A percentile compares a stretch with the other conserved stretches of the same genome.
These are phyloP conservation scores for Diutina sp. DNA, from an alignment of 1,139 yeast genomes.

Conservation along the genomic window DNA sequence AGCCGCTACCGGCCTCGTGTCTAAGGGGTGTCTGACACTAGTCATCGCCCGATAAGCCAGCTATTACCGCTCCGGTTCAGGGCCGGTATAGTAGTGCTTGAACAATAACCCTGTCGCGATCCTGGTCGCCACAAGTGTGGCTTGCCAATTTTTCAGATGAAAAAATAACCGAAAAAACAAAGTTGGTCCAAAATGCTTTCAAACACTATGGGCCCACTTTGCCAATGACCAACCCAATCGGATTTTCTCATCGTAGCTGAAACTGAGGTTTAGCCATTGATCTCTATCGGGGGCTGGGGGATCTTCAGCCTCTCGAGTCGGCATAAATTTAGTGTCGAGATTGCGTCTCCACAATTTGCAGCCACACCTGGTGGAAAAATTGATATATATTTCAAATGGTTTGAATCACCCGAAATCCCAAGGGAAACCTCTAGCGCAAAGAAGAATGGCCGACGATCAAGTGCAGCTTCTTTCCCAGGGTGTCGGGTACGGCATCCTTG, in stretches of 20 bases:
- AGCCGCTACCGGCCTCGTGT: no score
- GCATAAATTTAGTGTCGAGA: background rate
- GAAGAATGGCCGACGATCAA: background rate
- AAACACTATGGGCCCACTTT: background rate
- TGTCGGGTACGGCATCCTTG: slow-evolving; percentile 17
- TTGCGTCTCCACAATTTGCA: background rate
- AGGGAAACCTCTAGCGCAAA: background rate
- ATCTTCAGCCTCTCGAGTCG: background rate
- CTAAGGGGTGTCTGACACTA: background rate
- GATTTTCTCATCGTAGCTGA: no score
- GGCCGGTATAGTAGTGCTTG: background rate
- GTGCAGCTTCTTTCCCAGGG: slow-evolving; percentile 10
- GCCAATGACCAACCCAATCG: no score
- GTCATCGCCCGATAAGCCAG: background rate
- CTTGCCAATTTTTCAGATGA: background rate
- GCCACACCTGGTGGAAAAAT: background rate
- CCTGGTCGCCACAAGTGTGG: background rate
- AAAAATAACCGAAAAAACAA: no score
- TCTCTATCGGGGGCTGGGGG: no score
- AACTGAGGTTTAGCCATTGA: no score
- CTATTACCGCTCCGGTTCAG: background rate
- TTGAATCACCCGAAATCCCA: background rate
- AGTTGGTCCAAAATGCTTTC: background rate
- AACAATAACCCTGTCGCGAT: background rate
- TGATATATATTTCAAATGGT: background rate